A percentile compares a stretch with the other conserved stretches of the same genome.
Evolutionary conservation across 225 moss, liverwort and hornwort species (phyloP).

Genomic region (Pseudoscleropodium purum): DNA sequence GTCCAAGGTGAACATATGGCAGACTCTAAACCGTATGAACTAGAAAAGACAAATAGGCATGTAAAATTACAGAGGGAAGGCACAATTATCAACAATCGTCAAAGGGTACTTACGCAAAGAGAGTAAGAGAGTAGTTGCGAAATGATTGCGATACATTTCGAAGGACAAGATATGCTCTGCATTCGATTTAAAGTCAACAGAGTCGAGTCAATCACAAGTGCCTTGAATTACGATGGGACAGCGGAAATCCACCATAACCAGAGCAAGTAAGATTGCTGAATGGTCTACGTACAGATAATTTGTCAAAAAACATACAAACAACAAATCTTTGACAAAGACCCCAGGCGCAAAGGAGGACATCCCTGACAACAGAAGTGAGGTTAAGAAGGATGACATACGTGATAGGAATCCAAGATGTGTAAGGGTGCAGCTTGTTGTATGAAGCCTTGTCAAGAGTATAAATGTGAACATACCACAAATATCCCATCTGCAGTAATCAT

Average conservation of each 20-base stretch:
- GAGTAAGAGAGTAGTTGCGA: conserved; percentile 88
- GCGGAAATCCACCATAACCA: background rate
- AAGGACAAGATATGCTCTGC: conserved; percentile 75
- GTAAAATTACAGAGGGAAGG: background rate
- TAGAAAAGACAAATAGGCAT: background rate
- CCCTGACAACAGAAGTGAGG: background rate
- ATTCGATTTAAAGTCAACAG: background rate
- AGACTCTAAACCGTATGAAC: background rate
- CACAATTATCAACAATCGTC: background rate
- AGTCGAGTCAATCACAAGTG: background rate
- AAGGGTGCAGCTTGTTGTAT: conserved; percentile 88
- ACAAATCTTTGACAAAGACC: background rate
- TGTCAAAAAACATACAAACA: background rate
- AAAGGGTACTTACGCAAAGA: conserved; percentile 66
- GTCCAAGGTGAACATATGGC: background rate
- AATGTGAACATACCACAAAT: conserved; percentile 78
- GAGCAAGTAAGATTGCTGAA: background rate
- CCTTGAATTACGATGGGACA: background rate
- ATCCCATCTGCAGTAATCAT: conserved; percentile 54
- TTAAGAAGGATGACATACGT: conserved; percentile 40
- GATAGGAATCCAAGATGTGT: conserved; percentile 98
- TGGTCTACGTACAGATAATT: background rate
- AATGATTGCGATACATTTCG: conserved; percentile 75
- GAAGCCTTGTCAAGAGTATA: conserved; percentile 69
- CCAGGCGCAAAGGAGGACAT: background rate